Base-by-base conservation (phyloP, 148 eudicot species). In the Rhododendron vialii region DNA sequence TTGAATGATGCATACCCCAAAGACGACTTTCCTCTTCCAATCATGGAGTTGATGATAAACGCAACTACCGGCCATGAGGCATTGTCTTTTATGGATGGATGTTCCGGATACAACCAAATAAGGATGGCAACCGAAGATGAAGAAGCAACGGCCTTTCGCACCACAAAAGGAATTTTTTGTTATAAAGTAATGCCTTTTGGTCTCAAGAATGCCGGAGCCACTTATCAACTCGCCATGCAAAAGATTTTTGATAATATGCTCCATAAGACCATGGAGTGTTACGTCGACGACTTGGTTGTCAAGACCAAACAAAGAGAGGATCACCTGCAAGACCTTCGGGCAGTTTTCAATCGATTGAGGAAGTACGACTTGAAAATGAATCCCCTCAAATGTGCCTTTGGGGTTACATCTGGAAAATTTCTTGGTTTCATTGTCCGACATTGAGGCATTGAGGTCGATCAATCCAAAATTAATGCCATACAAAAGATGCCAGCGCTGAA, bases 121-220 rank as follows among this genome's bases (percentile, higher is more conserved):
- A 20, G 57, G 13, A 83, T 83, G 85, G 53, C 35, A 2, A 22
- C 38, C 3, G 1, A 24, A 38, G 85, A 83, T 10, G 51, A 83
- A 41, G 57, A 83, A 43, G 17, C 12, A 13, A 83, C 57, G 2
- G 30, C 77, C 9, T 83, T 65, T 11, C 20, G 84, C 50, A 82
- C 84, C n/a, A 11, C 63, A 0, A 59, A 85, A 80, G 78, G 83
- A 4, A 81, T 86, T 10, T 86, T 48, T 20, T 69, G 41, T 7
- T 86, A 71, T 22, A 86, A 86, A 38, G 88, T 82, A 3, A 82
- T 86, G 82, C 59, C 85, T 26, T 86, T 86, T 13, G 85, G 85
- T 5, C 53, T 86, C 11, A 86, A 86, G 26, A 74, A 86, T 55
- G 82, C 71, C 11, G 77, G 78, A 0, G 63, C 77, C 3, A 83